A percentile compares a stretch with the other conserved stretches of the same genome.
These are phyloP conservation scores for Fraxinus anomala DNA, from an alignment of 257 asterid genomes.

Conservation along the genomic window DNA sequence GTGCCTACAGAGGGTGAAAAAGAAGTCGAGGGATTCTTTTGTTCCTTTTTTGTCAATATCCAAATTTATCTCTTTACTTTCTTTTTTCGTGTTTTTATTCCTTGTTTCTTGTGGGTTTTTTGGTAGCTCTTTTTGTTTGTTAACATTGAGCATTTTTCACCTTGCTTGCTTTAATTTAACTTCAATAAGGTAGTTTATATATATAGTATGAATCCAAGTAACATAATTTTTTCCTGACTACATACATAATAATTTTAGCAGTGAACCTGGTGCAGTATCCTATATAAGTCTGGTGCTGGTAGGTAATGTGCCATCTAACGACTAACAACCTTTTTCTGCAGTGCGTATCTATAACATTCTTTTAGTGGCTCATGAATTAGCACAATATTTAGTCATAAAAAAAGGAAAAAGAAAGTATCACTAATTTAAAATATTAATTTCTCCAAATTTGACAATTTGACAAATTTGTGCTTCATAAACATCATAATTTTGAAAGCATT, in stretches of 20 bases:
- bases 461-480: neutral
- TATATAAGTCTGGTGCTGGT: neutral
- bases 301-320: neutral
- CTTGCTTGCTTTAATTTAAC: neutral
- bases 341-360: no score
- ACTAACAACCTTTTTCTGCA: neutral
- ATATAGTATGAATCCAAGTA: neutral
- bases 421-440: neutral
- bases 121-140: neutral
- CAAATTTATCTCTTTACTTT: neutral
- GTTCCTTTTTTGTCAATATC: neutral
- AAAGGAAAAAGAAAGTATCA: neutral
- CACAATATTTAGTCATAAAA: neutral
- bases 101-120: neutral
- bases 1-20: neutral
- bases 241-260: no score
- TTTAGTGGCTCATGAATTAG: neutral
- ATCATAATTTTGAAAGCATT: neutral
- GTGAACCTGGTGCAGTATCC: neutral
- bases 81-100: neutral
- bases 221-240: neutral
- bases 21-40: neutral
- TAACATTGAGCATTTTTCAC: no score
- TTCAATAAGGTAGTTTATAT: neutral
- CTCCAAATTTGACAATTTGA: neutral